Evolutionary conservation across 2,329 filamentous ascomycete genomes (phyloP), one percentile per base, ranked within the genome.

Genomic region (Nemania serpens): DNA sequence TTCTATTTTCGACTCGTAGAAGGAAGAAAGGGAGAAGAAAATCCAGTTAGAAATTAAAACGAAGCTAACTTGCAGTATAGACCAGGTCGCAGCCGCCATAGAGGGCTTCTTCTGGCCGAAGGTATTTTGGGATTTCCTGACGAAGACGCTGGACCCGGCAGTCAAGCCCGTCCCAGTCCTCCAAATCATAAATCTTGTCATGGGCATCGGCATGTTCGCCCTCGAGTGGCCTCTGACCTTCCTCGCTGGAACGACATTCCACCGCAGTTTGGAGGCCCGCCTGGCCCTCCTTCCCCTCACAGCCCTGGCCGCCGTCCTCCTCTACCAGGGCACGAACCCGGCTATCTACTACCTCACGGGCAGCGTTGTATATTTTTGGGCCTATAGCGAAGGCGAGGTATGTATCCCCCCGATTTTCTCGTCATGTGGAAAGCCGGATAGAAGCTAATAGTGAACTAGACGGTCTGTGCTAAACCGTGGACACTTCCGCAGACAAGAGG

Each of bases 101-200:
- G 86, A 96, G 79, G 88, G 86, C 72, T 97, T 95, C 84, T 94
- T 99, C 85, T 99, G 93, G 93, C 95, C 95, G 68, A 99, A 99
- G 77, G 89, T 99, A 74, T 96, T 99, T 79, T 99, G 91, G 90
- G 95, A 99, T 78, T 97, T 97, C 76, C 79, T 95, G 67, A 97
- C 94, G 62, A 93, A 91, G 73, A 93, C 91, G 70, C 87, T 99
- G 69, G 91, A 99, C 74, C 83, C 81, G 57, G 91, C 90, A 50
- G 91, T 98, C 64, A 93, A 90, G 71, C 94, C 94, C 0, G 76
- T 95, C n/a, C 95, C 95, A 1, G 81, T 93, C 52, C 82, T 99
- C 15, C 95, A 99, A 75, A 91, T 90, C 71, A 83, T 98, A 79
- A 99, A 99, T 73, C 80, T 99, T 22, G 20, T 97, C 46, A 83